A percentile compares a stretch with the other conserved stretches of the same genome.
Evolutionary conservation across 2,329 filamentous ascomycete species (phyloP).

Genomic region (Plectosphaerella sp.): DNA sequence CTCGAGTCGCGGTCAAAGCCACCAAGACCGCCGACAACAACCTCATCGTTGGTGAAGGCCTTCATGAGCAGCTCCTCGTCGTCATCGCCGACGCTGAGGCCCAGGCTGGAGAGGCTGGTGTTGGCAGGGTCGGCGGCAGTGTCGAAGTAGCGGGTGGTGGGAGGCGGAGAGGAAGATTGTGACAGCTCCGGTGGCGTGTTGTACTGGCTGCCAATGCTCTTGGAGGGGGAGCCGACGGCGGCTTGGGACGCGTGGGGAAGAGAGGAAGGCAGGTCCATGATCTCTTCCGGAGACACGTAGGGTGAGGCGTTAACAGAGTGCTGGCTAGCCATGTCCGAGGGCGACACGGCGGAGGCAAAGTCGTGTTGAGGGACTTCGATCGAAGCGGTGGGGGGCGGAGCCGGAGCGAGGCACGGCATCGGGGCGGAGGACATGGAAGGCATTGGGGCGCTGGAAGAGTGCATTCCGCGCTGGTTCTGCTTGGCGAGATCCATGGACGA

Average conservation of each 20-base stretch:
- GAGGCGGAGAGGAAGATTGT: slow-evolving; percentile 54
- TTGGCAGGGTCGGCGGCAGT: slow-evolving; percentile 28
- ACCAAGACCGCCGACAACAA: slow-evolving; percentile 23
- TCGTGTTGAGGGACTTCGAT: slow-evolving; percentile 3
- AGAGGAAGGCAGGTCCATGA: slow-evolving; percentile 26
- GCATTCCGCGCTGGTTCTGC: slow-evolving; percentile 9
- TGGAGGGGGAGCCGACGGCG: slow-evolving; percentile 38
- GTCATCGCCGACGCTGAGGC: slow-evolving; percentile 23
- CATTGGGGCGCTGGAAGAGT: slow-evolving; percentile 2
- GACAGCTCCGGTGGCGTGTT: slow-evolving; percentile 58
- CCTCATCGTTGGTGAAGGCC: slow-evolving; percentile 36
- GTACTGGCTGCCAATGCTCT: slow-evolving; percentile 46
- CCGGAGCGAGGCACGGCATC: slow-evolving; percentile 22
- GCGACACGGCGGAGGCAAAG: slow-evolving; percentile 28
- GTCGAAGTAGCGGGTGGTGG: slow-evolving; percentile 39
- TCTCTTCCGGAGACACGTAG: slow-evolving; percentile 44
- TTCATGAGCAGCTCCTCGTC: slow-evolving; percentile 40
- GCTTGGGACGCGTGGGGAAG: slow-evolving; percentile 27
- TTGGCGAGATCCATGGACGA: slow-evolving; percentile 26
- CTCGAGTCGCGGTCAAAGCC: slow-evolving; percentile 40
- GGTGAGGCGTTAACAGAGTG: slow-evolving; percentile 40
- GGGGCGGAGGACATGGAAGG: slow-evolving; percentile 40
- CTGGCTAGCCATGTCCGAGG: slow-evolving; percentile 28
- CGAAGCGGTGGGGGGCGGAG: slow-evolving; percentile 19
- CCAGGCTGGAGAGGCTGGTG: slow-evolving; percentile 16